Evolutionary conservation across 257 asterid genomes (phyloP), one percentile per base, ranked within the genome.

Genomic region (Nicotiana obtusifolia): DNA sequence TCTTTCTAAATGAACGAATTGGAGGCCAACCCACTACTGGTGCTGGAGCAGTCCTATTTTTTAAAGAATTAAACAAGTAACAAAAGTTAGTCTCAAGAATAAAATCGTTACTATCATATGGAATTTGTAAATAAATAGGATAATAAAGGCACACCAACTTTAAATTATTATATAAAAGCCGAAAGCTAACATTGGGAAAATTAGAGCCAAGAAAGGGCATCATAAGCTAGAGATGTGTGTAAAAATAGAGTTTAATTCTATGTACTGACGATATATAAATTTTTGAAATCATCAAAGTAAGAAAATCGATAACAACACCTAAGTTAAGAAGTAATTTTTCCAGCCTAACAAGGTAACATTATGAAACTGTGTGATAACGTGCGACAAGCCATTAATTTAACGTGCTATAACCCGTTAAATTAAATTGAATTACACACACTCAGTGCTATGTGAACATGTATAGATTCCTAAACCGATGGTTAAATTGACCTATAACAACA

Each of bases 1-100:
- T 95, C 84, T 90, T 95, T 71, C 98, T 85, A 80, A 88, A 95
- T 14, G 97, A 91, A 28, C 98, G 91, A 78, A 95, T 61, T 33
- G 99, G 99, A 66, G 99, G 99, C 99, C 99, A 95, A 28, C 99
- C 99, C 87, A 94, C 99, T 53, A 91, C 94, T 68, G 97, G 87
- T 76, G 93, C 88, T 68, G 97, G 95, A 53, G 97, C 95, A 86
- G 88, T 89, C 87, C 98, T 95, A 60, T 84, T 16, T 57, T 64
- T 19, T 1, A 71, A 54, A n/a, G 31, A 62, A 31, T 22, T 75
- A 79, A 56, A 44, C 31, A 53, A 76, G 41, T 7, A 77, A 31
- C 75, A 65, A 7, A 6, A 35, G 79, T 47, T 37, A 35, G 16
- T 37, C 13, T 0, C 41, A 60, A 33, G 35, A 80, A 17, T 57